These are phyloP conservation scores for Sporothrix brasiliensis DNA, from an alignment of 2,329 filamentous ascomycete species.

Conservation along the genomic window DNA sequence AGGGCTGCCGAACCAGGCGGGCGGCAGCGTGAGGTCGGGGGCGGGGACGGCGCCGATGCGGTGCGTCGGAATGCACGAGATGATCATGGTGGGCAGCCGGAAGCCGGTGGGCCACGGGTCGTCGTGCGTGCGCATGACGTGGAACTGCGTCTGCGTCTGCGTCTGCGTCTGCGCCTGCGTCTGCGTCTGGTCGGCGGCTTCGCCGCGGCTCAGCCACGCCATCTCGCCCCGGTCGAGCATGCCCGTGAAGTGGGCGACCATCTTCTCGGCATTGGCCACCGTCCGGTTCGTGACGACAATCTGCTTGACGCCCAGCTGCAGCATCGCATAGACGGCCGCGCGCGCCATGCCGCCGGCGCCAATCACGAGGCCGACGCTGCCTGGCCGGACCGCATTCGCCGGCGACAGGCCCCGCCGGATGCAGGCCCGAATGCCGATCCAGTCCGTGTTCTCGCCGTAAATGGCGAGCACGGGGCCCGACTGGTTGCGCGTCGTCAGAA, in stretches of 20 bases:
- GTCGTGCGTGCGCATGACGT: slow-evolving; percentile 58
- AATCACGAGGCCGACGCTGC: slow-evolving; percentile 59
- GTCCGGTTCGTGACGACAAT: slow-evolving; percentile 74
- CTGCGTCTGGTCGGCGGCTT: background rate
- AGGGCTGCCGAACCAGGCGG: slow-evolving; percentile 68
- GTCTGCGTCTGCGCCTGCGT: background rate
- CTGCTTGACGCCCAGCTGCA: slow-evolving; percentile 71
- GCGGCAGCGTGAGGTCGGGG: slow-evolving; percentile 69
- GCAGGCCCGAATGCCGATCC: slow-evolving; percentile 52
- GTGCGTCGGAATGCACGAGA: slow-evolving; percentile 73
- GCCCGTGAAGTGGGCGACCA: slow-evolving; percentile 68
- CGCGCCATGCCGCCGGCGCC: slow-evolving; percentile 72
- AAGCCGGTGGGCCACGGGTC: slow-evolving; percentile 65
- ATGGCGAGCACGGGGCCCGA: slow-evolving; percentile 64
- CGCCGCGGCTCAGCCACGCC: slow-evolving; percentile 36
- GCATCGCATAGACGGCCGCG: slow-evolving; percentile 71
- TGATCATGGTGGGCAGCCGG: slow-evolving; percentile 69
- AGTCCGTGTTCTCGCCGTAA: slow-evolving; percentile 58
- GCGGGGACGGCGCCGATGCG: slow-evolving; percentile 61
- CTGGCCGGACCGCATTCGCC: slow-evolving; percentile 60
- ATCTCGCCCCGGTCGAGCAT: slow-evolving; percentile 46
- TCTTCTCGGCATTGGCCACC: slow-evolving; percentile 58
- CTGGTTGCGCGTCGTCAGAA: slow-evolving; percentile 57
- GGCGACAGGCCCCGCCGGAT: slow-evolving; percentile 69
- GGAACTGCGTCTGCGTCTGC: slow-evolving; percentile 38